Percentiles rank a stretch among this genome's conserved stretches.
Conservation (phyloP, 305 asterid genomes). For the Plantago coronopus region DNA sequence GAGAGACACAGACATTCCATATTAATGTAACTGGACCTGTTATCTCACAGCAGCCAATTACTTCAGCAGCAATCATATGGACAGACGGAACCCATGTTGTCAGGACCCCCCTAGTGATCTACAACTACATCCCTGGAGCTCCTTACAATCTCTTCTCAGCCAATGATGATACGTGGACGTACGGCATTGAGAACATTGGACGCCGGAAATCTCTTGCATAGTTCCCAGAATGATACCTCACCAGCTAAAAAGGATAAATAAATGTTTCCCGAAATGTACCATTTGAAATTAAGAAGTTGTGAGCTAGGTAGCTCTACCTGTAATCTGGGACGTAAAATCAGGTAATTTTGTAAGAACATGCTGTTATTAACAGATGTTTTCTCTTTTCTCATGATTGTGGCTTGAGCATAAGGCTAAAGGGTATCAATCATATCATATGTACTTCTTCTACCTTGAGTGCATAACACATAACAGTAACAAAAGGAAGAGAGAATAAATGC, state of each 20-base stretch:
- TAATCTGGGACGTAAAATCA: too few relatives aligned
- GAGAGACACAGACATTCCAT: conserved; percentile 38
- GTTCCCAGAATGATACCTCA: conserved; percentile 1
- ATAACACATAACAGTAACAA: too few relatives aligned
- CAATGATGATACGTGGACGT: conserved; percentile 4
- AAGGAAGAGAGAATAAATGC: too few relatives aligned
- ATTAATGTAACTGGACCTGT: conserved; percentile 40
- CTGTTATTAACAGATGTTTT: background rate
- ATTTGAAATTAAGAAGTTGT: too few relatives aligned
- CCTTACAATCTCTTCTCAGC: conserved; percentile 33
- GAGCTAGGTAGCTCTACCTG: too few relatives aligned
- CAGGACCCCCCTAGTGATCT: conserved; percentile 47
- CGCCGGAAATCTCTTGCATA: conserved; percentile 4
- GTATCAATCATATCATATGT: too few relatives aligned
- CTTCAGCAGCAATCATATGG: conserved; percentile 37
- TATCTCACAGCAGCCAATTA: conserved; percentile 45
- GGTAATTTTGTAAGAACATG: background rate
- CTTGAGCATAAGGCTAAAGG: too few relatives aligned
- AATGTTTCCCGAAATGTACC: too few relatives aligned
- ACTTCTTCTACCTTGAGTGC: too few relatives aligned
- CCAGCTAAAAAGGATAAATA: background rate
- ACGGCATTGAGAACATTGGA: conserved; percentile 19
- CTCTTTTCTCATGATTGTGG: background rate
- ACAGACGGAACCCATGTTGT: conserved; percentile 32
- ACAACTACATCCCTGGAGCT: conserved; percentile 45